Conservation (phyloP, 768 basidiomycete genomes). For the Grammothele lineata region DNA sequence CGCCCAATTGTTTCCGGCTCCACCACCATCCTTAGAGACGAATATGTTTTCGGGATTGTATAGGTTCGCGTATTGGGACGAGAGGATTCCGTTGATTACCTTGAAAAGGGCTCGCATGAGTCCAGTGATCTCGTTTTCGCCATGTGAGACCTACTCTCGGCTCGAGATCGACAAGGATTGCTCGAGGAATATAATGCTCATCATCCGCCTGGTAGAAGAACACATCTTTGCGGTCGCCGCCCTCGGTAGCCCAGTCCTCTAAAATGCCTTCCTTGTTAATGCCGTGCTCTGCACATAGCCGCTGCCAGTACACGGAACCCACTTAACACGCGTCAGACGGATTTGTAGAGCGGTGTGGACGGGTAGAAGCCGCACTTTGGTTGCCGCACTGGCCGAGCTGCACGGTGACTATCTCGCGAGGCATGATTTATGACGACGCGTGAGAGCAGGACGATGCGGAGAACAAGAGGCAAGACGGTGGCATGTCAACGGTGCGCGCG, state of each 20-base stretch:
- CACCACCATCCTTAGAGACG: conserved; percentile 94
- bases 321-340: conserved; percentile 45
- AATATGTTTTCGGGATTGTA: conserved; percentile 99
- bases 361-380: conserved; percentile 56
- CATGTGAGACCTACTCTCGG: conserved; percentile 77
- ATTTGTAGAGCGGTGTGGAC: conserved; percentile 11
- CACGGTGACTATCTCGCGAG: conserved; percentile 79
- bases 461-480: conserved; percentile 3
- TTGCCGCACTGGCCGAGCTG: conserved; percentile 92
- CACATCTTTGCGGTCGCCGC: conserved; percentile 95
- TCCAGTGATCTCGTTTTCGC: too few relatives aligned
- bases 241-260: conserved; percentile 95
- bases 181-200: conserved; percentile 96
- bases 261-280: conserved; percentile 94
- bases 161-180: conserved; percentile 94
- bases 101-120: conserved; percentile 26
- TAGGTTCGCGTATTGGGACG: conserved; percentile 81
- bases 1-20: conserved; percentile 99
- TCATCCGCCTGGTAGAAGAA: conserved; percentile 99
- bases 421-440: conserved; percentile 41
- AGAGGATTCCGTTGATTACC: conserved; percentile 95
- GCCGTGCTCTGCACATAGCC: conserved; percentile 96
- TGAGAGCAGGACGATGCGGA: not conserved
- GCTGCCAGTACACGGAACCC: conserved; percentile 97
- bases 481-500: not conserved